Base-by-base conservation (phyloP, 441 rosid genomes). In the Pelargonium exstipulatum region DNA sequence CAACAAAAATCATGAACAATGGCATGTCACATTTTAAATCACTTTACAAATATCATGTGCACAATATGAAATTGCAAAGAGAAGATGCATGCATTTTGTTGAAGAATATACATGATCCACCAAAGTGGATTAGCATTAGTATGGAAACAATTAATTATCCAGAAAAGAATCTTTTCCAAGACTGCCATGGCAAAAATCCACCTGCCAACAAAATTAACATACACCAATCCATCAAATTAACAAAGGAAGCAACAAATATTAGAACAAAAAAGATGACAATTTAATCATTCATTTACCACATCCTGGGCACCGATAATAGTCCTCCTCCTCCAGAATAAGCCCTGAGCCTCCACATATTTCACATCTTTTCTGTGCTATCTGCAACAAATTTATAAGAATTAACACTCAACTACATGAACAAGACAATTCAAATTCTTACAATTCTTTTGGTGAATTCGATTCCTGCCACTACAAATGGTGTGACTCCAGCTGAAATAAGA, bases 171-270 rank as follows among this genome's bases (percentile, higher is more conserved):
- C 92, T 79, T 74, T 77, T 92, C 96, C 96, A 92, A 1, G 97
- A 86, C 74, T 89, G 97, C 94, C 98, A 92, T 29, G 96, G 97
- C 69, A 90, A 88, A 81, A 92, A 92, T 35, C 96, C 97, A 70
- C 97, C 96, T 90, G 22, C 22, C 22, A 20, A 20, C 22, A 20
- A 20, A 20, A 20, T 20, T 20, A 20, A 20, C 22, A 20, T 20
- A 20, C 22, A 20, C 22, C 22, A 20, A 20, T 20, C 22, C 22
- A 46, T 14, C 17, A 64, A 16, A 1, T n/a, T n/a, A n/a, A n/a
- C 7, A 5, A 58, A 22, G 62, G 26, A 46, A 46, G 32, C 4
- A n/a, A 53, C 8, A 18, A 14, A n/a, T 4, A n/a, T 1, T 0
- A 43, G 14, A 13, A 1, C 29, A 24, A n/a, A 45, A 5, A 5